phyloP scores from a whole-genome alignment of 1,284 basidiomycete species.

The Tilletia walkeri region DNA sequence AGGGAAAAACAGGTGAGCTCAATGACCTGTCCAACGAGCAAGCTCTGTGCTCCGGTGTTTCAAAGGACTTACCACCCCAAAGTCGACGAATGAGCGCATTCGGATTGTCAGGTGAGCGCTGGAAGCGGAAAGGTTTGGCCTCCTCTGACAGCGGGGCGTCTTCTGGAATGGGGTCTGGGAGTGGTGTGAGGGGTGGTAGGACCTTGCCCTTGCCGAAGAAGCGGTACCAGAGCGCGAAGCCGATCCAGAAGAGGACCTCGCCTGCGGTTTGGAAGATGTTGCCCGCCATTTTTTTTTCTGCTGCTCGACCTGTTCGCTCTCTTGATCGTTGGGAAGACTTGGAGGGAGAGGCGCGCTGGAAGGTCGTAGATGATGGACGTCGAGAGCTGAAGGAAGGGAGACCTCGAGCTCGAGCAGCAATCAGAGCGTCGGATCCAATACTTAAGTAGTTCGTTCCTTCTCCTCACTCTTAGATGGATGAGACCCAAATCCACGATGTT shows the following conservation, averaged over 20 bases:
- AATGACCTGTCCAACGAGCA: neutral
- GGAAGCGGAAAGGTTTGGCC: neutral
- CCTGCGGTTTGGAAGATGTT: neutral
- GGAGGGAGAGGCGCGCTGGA: no score
- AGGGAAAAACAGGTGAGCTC: neutral
- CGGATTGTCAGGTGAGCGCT: neutral
- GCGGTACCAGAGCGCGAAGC: constrained; percentile 13
- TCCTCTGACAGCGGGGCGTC: neutral
- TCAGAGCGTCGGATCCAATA: no score
- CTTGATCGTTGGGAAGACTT: no score
- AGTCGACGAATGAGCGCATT: constrained; percentile 8
- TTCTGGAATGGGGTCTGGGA: neutral
- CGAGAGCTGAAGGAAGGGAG: no score
- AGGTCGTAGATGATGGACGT: no score
- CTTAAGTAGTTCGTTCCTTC: no score
- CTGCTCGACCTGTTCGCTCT: no score
- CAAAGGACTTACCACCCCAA: neutral
- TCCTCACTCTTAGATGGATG: no score
- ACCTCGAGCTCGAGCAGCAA: no score
- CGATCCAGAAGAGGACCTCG: constrained; percentile 10
- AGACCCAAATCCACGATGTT: no score
- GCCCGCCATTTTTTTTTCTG: neutral
- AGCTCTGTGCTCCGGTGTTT: no score
- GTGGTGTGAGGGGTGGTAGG: neutral
- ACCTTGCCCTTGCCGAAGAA: constrained; percentile 13